These are phyloP conservation scores for Artemisia tridentata DNA, from an alignment of 129 eudicot species.

Conservation along the genomic window DNA sequence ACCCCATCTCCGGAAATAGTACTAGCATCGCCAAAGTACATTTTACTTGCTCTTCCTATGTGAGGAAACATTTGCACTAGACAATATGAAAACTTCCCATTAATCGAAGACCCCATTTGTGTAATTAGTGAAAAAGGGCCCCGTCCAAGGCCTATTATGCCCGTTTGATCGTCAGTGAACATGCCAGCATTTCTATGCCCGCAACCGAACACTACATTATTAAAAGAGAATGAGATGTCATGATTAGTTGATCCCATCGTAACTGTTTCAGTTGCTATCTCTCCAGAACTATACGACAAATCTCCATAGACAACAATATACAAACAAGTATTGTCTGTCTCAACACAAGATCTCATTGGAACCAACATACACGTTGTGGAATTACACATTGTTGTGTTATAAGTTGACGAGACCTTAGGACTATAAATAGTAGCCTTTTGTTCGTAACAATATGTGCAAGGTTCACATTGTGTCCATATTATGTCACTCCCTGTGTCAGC, in stretches of 20 bases:
- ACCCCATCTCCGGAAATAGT: constrained; percentile 31
- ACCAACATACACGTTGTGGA: constrained; percentile 26
- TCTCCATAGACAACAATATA: constrained; percentile 31
- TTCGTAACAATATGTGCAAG: constrained; percentile 40
- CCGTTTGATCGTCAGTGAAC: constrained; percentile 29
- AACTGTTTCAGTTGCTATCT: constrained; percentile 37
- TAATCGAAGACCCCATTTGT: constrained; percentile 32
- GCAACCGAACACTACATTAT: constrained; percentile 27
- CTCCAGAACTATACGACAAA: constrained; percentile 32
- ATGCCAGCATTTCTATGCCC: constrained; percentile 39
- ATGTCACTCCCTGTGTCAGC: constrained; percentile 49
- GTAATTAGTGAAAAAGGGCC: constrained; percentile 38
- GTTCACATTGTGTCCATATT: constrained; percentile 50
- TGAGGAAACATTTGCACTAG: constrained; percentile 35
- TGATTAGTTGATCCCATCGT: constrained; percentile 5
- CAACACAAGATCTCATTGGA: constrained; percentile 20
- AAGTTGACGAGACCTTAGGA: constrained; percentile 33
- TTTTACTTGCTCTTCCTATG: constrained; percentile 30
- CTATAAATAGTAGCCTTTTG: constrained; percentile 36
- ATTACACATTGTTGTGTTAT: constrained; percentile 23
- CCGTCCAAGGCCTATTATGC: constrained; percentile 38
- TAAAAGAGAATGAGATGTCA: constrained; percentile 8
- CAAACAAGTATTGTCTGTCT: constrained; percentile 26
- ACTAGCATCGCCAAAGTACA: constrained; percentile 32
- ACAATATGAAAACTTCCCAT: constrained; percentile 35